A percentile compares a stretch with the other conserved stretches of the same genome.
Evolutionary conservation across 768 basidiomycete species (phyloP).

Genomic region (Lactifluus hygrophoroides): DNA sequence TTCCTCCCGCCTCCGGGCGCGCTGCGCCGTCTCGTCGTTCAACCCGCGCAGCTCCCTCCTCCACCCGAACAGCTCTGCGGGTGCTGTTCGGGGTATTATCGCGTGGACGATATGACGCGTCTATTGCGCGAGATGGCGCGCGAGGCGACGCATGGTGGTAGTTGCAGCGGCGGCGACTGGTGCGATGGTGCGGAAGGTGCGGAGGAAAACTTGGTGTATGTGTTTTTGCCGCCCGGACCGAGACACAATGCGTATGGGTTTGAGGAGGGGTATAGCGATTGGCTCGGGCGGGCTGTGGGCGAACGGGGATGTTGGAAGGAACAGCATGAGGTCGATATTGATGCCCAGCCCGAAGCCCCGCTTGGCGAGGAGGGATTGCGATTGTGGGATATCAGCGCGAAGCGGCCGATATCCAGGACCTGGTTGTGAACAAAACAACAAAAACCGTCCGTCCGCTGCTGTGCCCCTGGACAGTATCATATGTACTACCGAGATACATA

Average conservation of each 20-base stretch:
- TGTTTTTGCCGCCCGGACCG: slow-evolving; percentile 14
- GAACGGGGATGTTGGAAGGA: slow-evolving; percentile 10
- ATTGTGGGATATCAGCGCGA: slow-evolving; percentile 1
- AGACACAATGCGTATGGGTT: slow-evolving; percentile 13
- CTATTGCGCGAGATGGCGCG: slow-evolving; percentile 18
- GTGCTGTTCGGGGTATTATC: slow-evolving; percentile 19
- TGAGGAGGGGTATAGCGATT: slow-evolving; percentile 8
- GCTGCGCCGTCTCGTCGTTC: slow-evolving; percentile 12
- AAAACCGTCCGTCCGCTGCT: no score
- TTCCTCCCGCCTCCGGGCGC: slow-evolving; percentile 1
- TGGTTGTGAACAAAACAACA: neutral
- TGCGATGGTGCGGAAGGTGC: no score
- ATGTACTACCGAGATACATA: no score
- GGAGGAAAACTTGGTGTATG: slow-evolving; percentile 1
- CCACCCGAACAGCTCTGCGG: slow-evolving; percentile 16
- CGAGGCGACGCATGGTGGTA: no score
- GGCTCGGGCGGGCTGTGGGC: slow-evolving; percentile 4
- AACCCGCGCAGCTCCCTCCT: slow-evolving; percentile 12
- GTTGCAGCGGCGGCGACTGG: no score
- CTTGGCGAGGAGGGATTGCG: neutral
- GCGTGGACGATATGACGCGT: slow-evolving; percentile 17
- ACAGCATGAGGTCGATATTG: slow-evolving; percentile 6
- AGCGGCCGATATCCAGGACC: slow-evolving; percentile 6
- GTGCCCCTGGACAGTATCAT: no score
- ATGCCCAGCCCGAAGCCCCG: neutral